These are phyloP conservation scores for Pseudogymnoascus sp. DNA, from an alignment of 2,329 filamentous ascomycete species.

Conservation along the genomic window DNA sequence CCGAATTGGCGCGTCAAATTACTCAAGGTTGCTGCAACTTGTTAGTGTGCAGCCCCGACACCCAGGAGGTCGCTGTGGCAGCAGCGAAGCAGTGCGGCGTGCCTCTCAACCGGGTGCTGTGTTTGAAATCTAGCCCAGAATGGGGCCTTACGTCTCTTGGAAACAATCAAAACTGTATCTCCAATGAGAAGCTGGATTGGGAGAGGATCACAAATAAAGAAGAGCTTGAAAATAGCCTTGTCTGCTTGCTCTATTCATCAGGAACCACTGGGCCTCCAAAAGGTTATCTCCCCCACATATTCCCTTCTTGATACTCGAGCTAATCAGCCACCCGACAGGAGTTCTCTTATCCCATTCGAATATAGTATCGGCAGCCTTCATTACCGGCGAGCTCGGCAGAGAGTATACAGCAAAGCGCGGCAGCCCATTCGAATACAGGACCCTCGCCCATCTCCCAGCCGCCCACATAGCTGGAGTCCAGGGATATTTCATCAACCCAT, in stretches of 20 bases:
- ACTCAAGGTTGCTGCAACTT: conserved; percentile 58
- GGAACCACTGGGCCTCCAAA: conserved; percentile 79
- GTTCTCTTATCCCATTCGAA: conserved; percentile 65
- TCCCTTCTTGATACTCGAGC: neutral
- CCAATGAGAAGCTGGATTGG: conserved; percentile 35
- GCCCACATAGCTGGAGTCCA: conserved; percentile 41
- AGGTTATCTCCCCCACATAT: conserved; percentile 27
- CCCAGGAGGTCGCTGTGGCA: conserved; percentile 51
- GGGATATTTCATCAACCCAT: conserved; percentile 38
- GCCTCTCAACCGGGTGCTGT: conserved; percentile 51
- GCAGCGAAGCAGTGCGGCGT: conserved; percentile 44
- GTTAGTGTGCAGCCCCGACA: conserved; percentile 58
- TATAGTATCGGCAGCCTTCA: conserved; percentile 53
- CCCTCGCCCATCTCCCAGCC: conserved; percentile 38
- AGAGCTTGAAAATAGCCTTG: conserved; percentile 40
- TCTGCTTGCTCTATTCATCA: conserved; percentile 69
- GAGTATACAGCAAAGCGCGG: conserved; percentile 21
- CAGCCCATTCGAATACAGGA: conserved; percentile 30
- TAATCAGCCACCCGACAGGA: conserved; percentile 40
- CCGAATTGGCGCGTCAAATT: conserved; percentile 70
- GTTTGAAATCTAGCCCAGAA: conserved; percentile 48
- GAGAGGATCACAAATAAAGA: conserved; percentile 56
- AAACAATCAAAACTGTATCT: conserved; percentile 43
- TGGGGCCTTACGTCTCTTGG: conserved; percentile 54
- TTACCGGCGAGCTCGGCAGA: conserved; percentile 28